These are phyloP conservation scores for Phlegmacium glaucopus DNA, from an alignment of 768 basidiomycete species.

Conservation along the genomic window DNA sequence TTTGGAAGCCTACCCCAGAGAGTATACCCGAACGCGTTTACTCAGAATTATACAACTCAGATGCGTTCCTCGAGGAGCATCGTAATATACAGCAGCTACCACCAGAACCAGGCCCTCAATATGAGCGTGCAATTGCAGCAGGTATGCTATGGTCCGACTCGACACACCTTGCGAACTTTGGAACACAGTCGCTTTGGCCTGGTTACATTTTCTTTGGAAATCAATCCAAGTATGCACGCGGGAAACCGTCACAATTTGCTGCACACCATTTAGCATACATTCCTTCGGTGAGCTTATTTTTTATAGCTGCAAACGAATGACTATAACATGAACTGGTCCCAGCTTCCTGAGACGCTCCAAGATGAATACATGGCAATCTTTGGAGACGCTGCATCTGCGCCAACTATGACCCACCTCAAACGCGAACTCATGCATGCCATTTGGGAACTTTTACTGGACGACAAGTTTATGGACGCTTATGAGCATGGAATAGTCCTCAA, in stretches of 20 bases:
- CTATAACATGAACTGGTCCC: not conserved
- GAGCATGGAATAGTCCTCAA: constrained; percentile 25
- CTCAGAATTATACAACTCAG: constrained; percentile 18
- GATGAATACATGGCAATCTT: too few relatives aligned
- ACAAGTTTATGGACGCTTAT: constrained; percentile 18
- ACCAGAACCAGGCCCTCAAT: constrained; percentile 3
- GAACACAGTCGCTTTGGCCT: constrained; percentile 15
- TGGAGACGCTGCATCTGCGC: too few relatives aligned
- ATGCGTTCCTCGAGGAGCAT: constrained; percentile 17
- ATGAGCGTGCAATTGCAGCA: constrained; percentile 18
- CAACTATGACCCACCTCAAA: too few relatives aligned
- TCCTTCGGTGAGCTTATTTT: constrained; percentile 4
- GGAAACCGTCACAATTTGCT: constrained; percentile 5
- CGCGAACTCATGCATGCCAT: too few relatives aligned
- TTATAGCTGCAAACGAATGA: too few relatives aligned
- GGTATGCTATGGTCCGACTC: constrained; percentile 24
- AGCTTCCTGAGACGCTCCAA: constrained; percentile 7
- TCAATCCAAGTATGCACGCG: constrained; percentile 16
- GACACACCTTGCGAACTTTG: constrained; percentile 13
- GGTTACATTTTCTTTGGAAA: constrained; percentile 17
- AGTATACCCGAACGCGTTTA: constrained; percentile 7
- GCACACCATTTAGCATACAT: constrained; percentile 19
- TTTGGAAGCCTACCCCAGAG: constrained; percentile 3
- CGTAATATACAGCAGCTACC: constrained; percentile 10
- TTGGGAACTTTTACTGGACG: constrained; percentile 18